Conservation (phyloP, 2,329 filamentous ascomycete species). For the Neonectria sp. region DNA sequence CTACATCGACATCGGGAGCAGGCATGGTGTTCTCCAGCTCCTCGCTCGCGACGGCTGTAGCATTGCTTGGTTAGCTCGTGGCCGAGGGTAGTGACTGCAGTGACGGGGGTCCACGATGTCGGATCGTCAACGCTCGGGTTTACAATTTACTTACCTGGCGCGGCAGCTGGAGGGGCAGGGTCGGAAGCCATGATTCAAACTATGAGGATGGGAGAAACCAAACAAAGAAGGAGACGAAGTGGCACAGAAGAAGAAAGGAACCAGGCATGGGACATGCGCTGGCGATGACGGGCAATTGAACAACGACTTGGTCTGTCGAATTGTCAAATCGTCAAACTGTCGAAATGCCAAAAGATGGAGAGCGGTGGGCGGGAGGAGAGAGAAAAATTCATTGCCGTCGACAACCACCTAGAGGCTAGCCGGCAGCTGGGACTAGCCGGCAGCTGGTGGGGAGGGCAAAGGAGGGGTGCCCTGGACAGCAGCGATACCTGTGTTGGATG, state of each 20-base stretch:
- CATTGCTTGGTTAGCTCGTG: slow-evolving; percentile 26
- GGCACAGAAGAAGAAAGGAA: slow-evolving; percentile 32
- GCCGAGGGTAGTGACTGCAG: slow-evolving; percentile 1
- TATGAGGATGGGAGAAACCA: slow-evolving; percentile 39
- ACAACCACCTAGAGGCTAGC: slow-evolving; percentile 45
- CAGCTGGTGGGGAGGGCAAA: slow-evolving; percentile 7
- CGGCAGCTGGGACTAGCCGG: slow-evolving; percentile 37
- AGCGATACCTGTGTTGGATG: slow-evolving; percentile 30
- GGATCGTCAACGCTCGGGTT: slow-evolving; percentile 7
- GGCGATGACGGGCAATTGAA: slow-evolving; percentile 42
- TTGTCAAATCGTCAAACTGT: slow-evolving; percentile 22
- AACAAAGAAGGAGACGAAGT: slow-evolving; percentile 22
- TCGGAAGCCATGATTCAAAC: slow-evolving; percentile 53
- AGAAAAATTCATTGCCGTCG: slow-evolving; percentile 50
- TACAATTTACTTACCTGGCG: slow-evolving; percentile 45
- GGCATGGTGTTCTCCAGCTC: slow-evolving; percentile 46
- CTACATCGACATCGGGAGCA: slow-evolving; percentile 49
- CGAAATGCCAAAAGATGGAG: slow-evolving; percentile 32
- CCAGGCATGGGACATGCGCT: slow-evolving; percentile 49
- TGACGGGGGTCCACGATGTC: slow-evolving; percentile 16
- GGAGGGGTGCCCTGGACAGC: slow-evolving; percentile 32
- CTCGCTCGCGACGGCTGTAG: slow-evolving; percentile 40
- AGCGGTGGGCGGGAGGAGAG: slow-evolving; percentile 43
- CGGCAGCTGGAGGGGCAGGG: slow-evolving; percentile 46
- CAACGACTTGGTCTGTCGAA: slow-evolving; percentile 41